These are phyloP conservation scores for Psilocybe tampanensis DNA, from an alignment of 768 basidiomycete species.

Conservation along the genomic window DNA sequence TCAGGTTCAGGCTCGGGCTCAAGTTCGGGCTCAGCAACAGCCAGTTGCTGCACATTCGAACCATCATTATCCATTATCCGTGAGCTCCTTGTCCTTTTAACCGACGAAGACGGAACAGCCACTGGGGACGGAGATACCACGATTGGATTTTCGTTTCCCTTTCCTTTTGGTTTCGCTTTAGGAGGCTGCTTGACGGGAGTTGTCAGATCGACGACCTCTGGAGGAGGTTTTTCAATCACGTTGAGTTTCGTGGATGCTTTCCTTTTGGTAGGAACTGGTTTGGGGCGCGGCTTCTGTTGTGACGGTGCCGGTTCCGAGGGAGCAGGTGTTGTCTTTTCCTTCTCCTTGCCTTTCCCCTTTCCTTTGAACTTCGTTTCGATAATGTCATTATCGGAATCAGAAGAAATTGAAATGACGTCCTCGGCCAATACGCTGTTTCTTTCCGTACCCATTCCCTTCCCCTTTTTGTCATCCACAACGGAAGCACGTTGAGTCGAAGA, in stretches of 20 bases:
- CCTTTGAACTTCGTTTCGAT: too few relatives aligned
- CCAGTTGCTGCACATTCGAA: neutral
- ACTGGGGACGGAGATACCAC: neutral
- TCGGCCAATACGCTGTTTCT: neutral
- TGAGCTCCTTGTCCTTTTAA: neutral
- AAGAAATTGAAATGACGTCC: slow-evolving; percentile 3
- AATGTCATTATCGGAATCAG: neutral
- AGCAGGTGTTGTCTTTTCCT: too few relatives aligned
- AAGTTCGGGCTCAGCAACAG: neutral
- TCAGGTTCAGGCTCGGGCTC: neutral
- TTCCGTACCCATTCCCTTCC: neutral
- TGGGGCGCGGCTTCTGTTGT: too few relatives aligned
- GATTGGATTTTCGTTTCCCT: neutral
- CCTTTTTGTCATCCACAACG: neutral
- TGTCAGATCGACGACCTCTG: slow-evolving; percentile 1
- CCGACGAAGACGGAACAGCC: neutral
- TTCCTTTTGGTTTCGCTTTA: neutral
- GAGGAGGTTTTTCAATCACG: too few relatives aligned
- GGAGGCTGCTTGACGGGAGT: neutral
- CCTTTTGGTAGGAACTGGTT: too few relatives aligned
- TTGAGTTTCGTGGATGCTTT: too few relatives aligned
- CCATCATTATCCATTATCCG: neutral
- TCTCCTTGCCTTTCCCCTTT: too few relatives aligned
- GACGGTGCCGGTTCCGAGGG: too few relatives aligned
- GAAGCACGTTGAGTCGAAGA: neutral